These are phyloP conservation scores for Bombardia bombarda DNA, from an alignment of 495 filamentous ascomycete species.

Conservation along the genomic window DNA sequence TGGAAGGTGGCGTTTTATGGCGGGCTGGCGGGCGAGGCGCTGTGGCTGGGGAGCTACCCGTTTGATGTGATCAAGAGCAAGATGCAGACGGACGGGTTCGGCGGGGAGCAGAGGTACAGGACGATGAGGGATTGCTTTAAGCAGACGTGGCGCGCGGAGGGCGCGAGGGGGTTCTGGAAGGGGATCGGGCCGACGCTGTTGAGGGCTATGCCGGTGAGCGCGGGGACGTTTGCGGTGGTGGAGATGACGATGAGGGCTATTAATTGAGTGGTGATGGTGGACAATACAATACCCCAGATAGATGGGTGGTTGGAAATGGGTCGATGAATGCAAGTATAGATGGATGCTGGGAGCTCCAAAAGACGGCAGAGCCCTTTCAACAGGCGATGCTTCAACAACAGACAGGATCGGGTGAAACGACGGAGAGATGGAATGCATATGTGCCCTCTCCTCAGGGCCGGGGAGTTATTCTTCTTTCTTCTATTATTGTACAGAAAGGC, in stretches of 20 bases:
- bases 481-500: background rate
- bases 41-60: constrained; percentile 90
- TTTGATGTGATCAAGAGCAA: constrained; percentile 98
- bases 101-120: constrained; percentile 54
- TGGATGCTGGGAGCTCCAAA: no score
- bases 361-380: background rate
- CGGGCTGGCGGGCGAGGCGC: constrained; percentile 83
- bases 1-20: constrained; percentile 89
- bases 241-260: constrained; percentile 57
- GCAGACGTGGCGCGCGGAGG: constrained; percentile 73
- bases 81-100: constrained; percentile 96
- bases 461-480: background rate
- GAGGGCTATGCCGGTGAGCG: constrained; percentile 95
- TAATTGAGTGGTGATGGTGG: constrained; percentile 16
- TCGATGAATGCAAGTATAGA: no score
- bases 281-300: background rate
- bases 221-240: constrained; percentile 87
- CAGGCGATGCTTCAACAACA: no score
- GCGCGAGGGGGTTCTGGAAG: constrained; percentile 86
- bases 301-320: no score
- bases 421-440: no score
- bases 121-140: constrained; percentile 85
- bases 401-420: no score
- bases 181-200: constrained; percentile 88
- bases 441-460: background rate